phyloP scores from a whole-genome alignment of 2,329 filamentous ascomycete genomes.

The Aspergillus sp. region DNA sequence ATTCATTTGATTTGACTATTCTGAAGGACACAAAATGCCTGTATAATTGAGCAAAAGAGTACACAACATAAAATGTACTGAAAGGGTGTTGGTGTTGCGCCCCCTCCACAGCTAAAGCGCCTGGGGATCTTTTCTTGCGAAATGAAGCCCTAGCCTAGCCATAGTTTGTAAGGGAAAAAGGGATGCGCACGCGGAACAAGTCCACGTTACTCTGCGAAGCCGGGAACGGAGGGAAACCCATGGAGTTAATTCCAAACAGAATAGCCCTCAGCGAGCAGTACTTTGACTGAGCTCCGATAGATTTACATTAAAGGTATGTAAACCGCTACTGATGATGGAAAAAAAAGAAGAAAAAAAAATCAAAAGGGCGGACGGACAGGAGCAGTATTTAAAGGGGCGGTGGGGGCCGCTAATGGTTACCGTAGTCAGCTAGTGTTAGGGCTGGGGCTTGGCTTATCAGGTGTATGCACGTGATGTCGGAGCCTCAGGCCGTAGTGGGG shows the following conservation, averaged over 20 bases:
- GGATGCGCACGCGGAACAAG: conserved; percentile 23
- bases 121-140: conserved; percentile 31
- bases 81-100: conserved; percentile 37
- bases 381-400: conserved; percentile 24
- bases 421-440: conserved; percentile 7
- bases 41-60: not conserved
- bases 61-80: conserved; percentile 6
- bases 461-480: not conserved
- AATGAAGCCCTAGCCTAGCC: conserved; percentile 40
- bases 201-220: conserved; percentile 37
- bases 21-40: not conserved
- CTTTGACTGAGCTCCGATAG: conserved; percentile 42
- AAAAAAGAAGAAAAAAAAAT: conserved; percentile 33
- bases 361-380: conserved; percentile 3
- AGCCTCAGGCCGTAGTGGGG: not conserved
- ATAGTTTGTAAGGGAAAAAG: conserved; percentile 43
- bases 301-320: conserved; percentile 46
- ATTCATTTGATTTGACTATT: too few species aligned
- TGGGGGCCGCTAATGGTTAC: conserved; percentile 10
- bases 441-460: conserved; percentile 9
- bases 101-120: conserved; percentile 45
- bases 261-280: conserved; percentile 48
- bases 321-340: conserved; percentile 50
- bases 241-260: conserved; percentile 25
- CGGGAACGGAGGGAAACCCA: conserved; percentile 49